Evolutionary conservation across 176 grass and related monocot genomes (phyloP).

Genomic region (Pontederia crassipes): DNA sequence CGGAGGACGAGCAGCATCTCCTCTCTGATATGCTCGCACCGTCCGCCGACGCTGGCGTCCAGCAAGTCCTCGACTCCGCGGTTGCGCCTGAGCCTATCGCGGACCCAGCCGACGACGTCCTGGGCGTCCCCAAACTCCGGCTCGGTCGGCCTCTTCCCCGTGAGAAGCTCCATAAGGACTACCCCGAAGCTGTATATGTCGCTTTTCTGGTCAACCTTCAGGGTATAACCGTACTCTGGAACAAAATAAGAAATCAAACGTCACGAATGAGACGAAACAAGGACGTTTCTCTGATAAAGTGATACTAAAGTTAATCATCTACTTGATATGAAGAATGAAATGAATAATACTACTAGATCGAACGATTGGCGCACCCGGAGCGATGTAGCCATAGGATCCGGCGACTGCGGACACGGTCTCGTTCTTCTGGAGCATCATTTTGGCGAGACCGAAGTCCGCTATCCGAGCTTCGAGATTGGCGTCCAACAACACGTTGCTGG

Average conservation of each 20-base stretch:
- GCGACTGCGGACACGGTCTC: slow-evolving; percentile 81
- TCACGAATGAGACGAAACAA: not conserved
- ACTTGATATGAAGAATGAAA: too few species aligned
- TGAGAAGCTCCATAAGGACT: slow-evolving; percentile 88
- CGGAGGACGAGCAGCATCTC: slow-evolving; percentile 92
- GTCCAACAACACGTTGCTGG: slow-evolving; percentile 92
- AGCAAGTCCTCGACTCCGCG: slow-evolving; percentile 65
- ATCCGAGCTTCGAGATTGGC: slow-evolving; percentile 73
- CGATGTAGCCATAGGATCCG: slow-evolving; percentile 91
- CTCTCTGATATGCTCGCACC: slow-evolving; percentile 67
- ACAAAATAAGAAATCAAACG: not conserved
- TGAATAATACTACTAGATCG: too few species aligned
- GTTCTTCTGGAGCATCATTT: slow-evolving; percentile 59
- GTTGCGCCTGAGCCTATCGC: slow-evolving; percentile 52
- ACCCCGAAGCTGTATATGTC: slow-evolving; percentile 97
- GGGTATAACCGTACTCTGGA: slow-evolving; percentile 83
- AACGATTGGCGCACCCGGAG: slow-evolving; percentile 38
- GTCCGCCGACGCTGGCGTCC: slow-evolving; percentile 46
- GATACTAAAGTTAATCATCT: not conserved
- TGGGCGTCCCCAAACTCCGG: slow-evolving; percentile 62
- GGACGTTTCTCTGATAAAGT: not conserved
- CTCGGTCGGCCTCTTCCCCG: slow-evolving; percentile 62
- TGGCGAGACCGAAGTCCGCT: slow-evolving; percentile 85
- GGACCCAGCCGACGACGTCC: slow-evolving; percentile 80
- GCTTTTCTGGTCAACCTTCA: slow-evolving; percentile 91